Conservation (phyloP, 352 stramenopile species). For the Globisporangium nagaii region DNA sequence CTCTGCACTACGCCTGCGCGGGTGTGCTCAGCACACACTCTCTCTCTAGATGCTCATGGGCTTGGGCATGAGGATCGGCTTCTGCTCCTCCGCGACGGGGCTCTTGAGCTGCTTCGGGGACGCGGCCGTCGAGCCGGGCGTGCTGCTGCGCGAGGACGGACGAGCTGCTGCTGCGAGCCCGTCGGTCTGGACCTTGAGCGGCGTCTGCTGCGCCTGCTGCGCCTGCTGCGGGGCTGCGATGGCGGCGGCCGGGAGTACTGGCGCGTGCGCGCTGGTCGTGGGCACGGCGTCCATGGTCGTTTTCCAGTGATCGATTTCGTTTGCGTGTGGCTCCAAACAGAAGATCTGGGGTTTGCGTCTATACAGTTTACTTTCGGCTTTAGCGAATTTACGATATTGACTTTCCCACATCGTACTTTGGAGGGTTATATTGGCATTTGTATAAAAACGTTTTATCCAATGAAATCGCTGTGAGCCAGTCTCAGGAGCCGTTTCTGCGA, state of each 20-base stretch:
- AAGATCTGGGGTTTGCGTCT: too few species aligned
- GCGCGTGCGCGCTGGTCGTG: neutral
- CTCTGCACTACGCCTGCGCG: too few species aligned
- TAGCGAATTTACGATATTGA: too few species aligned
- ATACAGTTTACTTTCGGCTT: too few species aligned
- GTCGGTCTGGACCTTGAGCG: neutral
- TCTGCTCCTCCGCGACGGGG: conserved; percentile 47
- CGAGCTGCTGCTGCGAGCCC: neutral
- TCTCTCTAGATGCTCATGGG: conserved; percentile 49
- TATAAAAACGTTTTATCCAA: too few species aligned
- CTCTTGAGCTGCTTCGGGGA: conserved; percentile 30
- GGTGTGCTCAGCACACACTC: too few species aligned
- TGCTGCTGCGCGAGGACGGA: neutral
- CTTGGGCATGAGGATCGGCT: conserved; percentile 62
- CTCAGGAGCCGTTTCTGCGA: too few species aligned
- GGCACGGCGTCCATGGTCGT: neutral
- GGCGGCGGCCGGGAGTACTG: neutral
- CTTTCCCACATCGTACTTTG: too few species aligned
- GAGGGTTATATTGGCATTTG: too few species aligned
- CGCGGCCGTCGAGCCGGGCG: conserved; percentile 16
- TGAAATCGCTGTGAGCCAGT: too few species aligned
- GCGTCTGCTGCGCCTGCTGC: neutral
- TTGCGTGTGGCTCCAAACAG: too few species aligned
- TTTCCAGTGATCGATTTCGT: too few species aligned
- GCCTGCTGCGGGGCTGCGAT: neutral